A percentile compares a stretch with the other conserved stretches of the same genome.
Evolutionary conservation across 352 stramenopile genomes (phyloP).

Genomic region (Elongisporangium prolatum): DNA sequence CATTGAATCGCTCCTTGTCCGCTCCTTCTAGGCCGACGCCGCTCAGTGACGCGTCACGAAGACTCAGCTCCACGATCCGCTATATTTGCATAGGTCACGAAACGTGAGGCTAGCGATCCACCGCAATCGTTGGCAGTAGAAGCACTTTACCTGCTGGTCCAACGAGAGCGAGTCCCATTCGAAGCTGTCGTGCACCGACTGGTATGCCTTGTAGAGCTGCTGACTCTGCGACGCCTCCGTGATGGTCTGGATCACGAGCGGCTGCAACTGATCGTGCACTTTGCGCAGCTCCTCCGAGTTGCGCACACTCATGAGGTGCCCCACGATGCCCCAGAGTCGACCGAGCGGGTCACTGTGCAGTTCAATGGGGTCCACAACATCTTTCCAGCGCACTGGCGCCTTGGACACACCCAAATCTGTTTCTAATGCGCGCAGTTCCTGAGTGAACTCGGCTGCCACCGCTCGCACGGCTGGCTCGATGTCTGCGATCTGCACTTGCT

Average conservation of each 20-base stretch:
- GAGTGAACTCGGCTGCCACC: conserved; percentile 43
- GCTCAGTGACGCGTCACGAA: conserved; percentile 88
- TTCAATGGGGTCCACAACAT: conserved; percentile 92
- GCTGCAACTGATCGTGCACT: conserved; percentile 92
- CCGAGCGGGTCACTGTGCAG: conserved; percentile 88
- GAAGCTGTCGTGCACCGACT: conserved; percentile 62
- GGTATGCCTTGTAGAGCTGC: conserved; percentile 89
- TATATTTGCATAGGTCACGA: conserved; percentile 2
- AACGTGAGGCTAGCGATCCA: background rate
- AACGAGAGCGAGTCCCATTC: conserved; percentile 51
- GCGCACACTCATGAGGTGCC: conserved; percentile 96
- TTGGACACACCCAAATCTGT: conserved; percentile 16
- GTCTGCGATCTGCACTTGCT: conserved; percentile 52
- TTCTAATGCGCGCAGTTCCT: conserved; percentile 46
- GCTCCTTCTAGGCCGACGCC: conserved; percentile 92
- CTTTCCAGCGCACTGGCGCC: conserved; percentile 58
- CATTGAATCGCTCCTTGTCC: conserved; percentile 93
- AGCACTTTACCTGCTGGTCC: conserved; percentile 50
- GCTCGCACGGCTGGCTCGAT: conserved; percentile 55
- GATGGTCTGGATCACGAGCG: conserved; percentile 92
- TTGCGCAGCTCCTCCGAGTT: conserved; percentile 93
- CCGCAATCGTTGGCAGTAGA: too few relatives aligned
- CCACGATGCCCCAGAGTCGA: conserved; percentile 94
- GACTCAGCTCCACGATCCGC: conserved; percentile 87
- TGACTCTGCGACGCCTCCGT: conserved; percentile 92